A percentile compares a stretch with the other conserved stretches of the same genome.
Evolutionary conservation across 768 basidiomycete genomes (phyloP).

Genomic region (Mycena vulgaris): DNA sequence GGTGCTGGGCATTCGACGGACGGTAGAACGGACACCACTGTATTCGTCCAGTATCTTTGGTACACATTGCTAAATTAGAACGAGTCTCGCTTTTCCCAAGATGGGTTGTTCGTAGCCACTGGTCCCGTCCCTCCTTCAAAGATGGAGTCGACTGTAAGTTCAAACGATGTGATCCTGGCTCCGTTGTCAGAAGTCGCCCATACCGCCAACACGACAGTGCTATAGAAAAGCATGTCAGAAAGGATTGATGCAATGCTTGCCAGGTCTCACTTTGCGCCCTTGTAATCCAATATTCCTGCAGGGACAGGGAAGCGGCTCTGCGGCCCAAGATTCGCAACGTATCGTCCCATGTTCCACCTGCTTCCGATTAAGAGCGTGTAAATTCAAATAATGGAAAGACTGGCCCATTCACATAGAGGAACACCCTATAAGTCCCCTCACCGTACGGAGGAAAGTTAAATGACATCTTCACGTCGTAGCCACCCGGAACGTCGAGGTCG

Average conservation of each 20-base stretch:
- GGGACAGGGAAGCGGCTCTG: slow-evolving; percentile 74
- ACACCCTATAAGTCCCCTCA: slow-evolving; percentile 64
- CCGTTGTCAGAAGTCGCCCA: slow-evolving; percentile 31
- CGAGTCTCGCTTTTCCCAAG: slow-evolving; percentile 26
- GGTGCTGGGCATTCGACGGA: no score
- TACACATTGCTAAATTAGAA: slow-evolving; percentile 10
- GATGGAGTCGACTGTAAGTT: slow-evolving; percentile 24
- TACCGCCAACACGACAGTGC: slow-evolving; percentile 37
- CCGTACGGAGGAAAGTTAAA: slow-evolving; percentile 64
- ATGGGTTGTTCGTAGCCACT: slow-evolving; percentile 23
- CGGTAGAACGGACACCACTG: not conserved
- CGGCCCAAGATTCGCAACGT: slow-evolving; percentile 66
- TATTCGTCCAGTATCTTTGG: not conserved
- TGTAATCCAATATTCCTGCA: slow-evolving; percentile 69
- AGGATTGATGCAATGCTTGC: not conserved
- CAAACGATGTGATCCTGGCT: slow-evolving; percentile 21
- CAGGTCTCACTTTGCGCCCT: slow-evolving; percentile 62
- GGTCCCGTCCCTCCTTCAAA: slow-evolving; percentile 19
- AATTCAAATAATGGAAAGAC: slow-evolving; percentile 54
- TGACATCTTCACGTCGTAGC: slow-evolving; percentile 65
- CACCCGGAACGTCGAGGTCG: slow-evolving; percentile 60
- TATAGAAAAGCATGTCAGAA: slow-evolving; percentile 16
- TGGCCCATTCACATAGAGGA: slow-evolving; percentile 64
- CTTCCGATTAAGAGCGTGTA: slow-evolving; percentile 70
- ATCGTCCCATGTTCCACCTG: slow-evolving; percentile 78